Conservation (phyloP, 768 basidiomycete genomes). For the Porphyrellus cyaneotinctus region DNA sequence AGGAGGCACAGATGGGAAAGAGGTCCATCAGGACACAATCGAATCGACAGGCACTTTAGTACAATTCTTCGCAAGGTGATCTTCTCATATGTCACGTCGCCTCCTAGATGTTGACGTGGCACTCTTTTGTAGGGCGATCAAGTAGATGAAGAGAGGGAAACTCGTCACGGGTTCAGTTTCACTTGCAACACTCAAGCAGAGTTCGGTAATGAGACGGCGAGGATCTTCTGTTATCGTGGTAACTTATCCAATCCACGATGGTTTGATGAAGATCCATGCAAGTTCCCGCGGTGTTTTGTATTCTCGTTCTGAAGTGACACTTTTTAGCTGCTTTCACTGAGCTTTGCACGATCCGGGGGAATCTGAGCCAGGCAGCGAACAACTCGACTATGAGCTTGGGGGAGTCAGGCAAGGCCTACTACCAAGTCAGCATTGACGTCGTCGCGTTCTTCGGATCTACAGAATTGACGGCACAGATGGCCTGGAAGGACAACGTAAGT, state of each 20-base stretch:
- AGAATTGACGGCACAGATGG: conserved; percentile 3
- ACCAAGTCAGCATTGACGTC: not conserved
- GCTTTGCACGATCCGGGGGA: not conserved
- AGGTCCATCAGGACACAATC: not conserved
- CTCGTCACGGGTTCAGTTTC: not conserved
- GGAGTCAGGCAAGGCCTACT: conserved; percentile 1
- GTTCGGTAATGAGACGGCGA: not conserved
- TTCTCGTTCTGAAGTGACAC: not conserved
- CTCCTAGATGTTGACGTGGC: not conserved
- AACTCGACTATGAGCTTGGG: not conserved
- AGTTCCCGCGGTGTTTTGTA: not conserved
- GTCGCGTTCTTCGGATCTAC: conserved; percentile 2
- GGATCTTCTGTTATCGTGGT: conserved; percentile 3
- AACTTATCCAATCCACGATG: not conserved
- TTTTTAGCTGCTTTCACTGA: not conserved
- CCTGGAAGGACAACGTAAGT: conserved; percentile 3
- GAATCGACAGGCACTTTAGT: not conserved
- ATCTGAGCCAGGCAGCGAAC: not conserved
- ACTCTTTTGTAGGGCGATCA: not conserved
- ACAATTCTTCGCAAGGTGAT: conserved; percentile 5
- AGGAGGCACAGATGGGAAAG: not conserved
- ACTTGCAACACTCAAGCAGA: not conserved
- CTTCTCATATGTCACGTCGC: not conserved
- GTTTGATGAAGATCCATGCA: conserved; percentile 6
- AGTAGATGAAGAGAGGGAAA: conserved; percentile 1